Base-by-base conservation (phyloP, 1,139 yeast species). In the Suhomyces yuchorum region DNA sequence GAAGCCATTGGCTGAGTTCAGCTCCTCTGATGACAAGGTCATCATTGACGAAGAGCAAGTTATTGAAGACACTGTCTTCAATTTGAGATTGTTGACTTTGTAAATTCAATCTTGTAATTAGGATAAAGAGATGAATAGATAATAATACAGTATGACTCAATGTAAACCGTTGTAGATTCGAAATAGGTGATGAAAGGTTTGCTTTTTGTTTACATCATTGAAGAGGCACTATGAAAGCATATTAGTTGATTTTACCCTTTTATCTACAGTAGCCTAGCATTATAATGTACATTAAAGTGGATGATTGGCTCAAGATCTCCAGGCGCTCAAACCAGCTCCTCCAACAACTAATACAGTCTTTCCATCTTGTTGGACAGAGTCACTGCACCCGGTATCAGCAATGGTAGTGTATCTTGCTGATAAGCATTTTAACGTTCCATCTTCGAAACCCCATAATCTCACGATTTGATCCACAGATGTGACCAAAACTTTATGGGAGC, bases 11-110 rank as follows among this genome's bases (percentile, higher is more conserved):
- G 71, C 70, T 49, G 65, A 66, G 39, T 78, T 63, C 58, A 58
- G 75, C 39, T 76, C 62, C 18, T 63, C 55, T 47, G 57, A 70
- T 12, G 65, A 59, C 30, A 56, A 63, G 19, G 75, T 71, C 40
- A 80, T 93, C 57, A 91, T 89, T 54, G 96, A 89, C 57, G 99
- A 93, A 72, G 96, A 91, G 62, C 96, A 91, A 65, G 72, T 80
- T 55, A 91, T 93, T 64, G 91, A 89, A 60, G 97, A 91, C 54
- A 87, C 97, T 46, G 73, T 81, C 44, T 86, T 93, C 75, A 78
- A 81, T 58, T 81, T 93, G 71, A 84, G 96, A 71, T 80, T 93
- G 67, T 80, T 92, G 66, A 84, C 77, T 66, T 62, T 86, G 54
- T 81, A 73, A 59, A 14, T 17, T 30, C 34, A 24, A 14, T 14